A percentile compares a stretch with the other conserved stretches of the same genome.
Conservation (phyloP, 208 protist genomes). For the Leishmania arabica region DNA sequence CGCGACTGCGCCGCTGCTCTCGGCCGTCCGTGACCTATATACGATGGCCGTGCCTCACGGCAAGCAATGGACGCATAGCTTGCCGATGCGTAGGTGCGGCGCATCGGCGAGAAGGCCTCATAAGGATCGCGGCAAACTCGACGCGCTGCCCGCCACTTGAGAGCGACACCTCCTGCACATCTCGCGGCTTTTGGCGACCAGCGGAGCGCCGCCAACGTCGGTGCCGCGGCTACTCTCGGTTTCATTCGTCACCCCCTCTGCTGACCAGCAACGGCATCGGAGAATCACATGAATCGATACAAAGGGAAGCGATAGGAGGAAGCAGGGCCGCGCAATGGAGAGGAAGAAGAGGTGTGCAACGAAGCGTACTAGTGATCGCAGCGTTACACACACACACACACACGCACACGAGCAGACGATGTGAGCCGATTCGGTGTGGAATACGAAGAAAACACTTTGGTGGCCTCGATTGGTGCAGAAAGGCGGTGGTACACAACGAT, state of each 20-base stretch:
- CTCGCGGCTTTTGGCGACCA: background rate
- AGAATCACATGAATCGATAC: background rate
- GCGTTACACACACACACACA: background rate
- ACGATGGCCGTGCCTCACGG: background rate
- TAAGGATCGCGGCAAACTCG: background rate
- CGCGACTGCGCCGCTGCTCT: constrained; percentile 3
- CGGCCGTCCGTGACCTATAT: background rate
- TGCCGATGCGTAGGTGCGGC: background rate
- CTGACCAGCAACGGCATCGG: background rate
- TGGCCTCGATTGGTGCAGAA: background rate
- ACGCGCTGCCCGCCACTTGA: background rate
- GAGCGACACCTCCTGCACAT: background rate
- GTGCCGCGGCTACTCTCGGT: background rate
- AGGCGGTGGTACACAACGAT: background rate
- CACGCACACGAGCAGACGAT: background rate
- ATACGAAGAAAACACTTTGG: background rate
- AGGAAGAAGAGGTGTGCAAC: background rate
- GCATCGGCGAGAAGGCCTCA: background rate
- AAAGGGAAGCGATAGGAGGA: background rate
- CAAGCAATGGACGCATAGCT: background rate
- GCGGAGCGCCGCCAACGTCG: background rate
- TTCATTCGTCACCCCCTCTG: background rate
- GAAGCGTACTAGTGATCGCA: background rate
- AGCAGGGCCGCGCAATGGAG: background rate
- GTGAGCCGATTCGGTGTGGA: background rate